These are phyloP conservation scores for Flaveria robusta DNA, from an alignment of 129 eudicot genomes.

Conservation along the genomic window DNA sequence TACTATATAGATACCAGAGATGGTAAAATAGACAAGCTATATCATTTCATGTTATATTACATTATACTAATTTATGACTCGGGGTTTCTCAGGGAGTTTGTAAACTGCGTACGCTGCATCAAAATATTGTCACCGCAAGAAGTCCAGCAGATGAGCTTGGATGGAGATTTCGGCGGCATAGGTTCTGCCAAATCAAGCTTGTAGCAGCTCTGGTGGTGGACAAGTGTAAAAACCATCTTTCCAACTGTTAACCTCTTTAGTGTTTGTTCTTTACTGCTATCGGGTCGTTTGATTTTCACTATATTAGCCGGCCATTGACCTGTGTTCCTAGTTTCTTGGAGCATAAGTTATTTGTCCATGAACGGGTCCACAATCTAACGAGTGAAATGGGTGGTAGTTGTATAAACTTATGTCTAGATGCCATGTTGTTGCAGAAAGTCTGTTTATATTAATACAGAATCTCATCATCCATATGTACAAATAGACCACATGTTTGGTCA, in stretches of 20 bases:
- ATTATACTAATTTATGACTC: too few species aligned
- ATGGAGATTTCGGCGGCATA: slow-evolving; percentile 75
- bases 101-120: slow-evolving; percentile 81
- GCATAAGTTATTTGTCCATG: slow-evolving; percentile 19
- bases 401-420: slow-evolving; percentile 29
- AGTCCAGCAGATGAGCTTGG: slow-evolving; percentile 93
- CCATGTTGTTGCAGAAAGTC: slow-evolving; percentile 23
- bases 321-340: slow-evolving; percentile 9
- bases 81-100: slow-evolving; percentile 64
- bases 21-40: not conserved
- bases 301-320: slow-evolving; percentile 18
- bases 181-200: slow-evolving; percentile 75
- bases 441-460: slow-evolving; percentile 32
- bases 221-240: slow-evolving; percentile 43
- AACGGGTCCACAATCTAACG: slow-evolving; percentile 12
- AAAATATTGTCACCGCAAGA: slow-evolving; percentile 93
- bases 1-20: not conserved
- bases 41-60: too few species aligned
- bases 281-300: slow-evolving; percentile 7
- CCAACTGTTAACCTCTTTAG: slow-evolving; percentile 26
- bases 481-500: slow-evolving; percentile 10
- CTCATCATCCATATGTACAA: slow-evolving; percentile 16
- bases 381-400: slow-evolving; percentile 7
- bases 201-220: slow-evolving; percentile 92
- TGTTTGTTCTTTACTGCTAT: slow-evolving; percentile 13